Evolutionary conservation across 1,284 basidiomycete genomes (phyloP).

Genomic region (Sporisorium sorghi): DNA sequence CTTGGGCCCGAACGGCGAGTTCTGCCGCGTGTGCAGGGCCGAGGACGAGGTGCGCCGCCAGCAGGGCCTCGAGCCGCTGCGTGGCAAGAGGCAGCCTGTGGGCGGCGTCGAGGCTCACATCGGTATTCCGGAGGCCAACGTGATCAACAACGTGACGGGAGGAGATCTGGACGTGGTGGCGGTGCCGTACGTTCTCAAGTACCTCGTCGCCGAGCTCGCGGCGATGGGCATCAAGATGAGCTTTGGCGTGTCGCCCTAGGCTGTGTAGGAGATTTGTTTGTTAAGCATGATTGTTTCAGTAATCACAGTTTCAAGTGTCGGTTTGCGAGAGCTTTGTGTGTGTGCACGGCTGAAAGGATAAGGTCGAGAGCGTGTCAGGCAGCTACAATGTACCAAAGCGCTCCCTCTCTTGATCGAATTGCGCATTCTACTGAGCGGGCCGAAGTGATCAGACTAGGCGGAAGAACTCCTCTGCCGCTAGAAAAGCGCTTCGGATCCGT

Average conservation of each 20-base stretch:
- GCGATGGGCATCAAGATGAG: constrained; percentile 74
- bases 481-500: too few relatives aligned
- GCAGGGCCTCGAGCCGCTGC: constrained; percentile 40
- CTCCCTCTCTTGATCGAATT: too few relatives aligned
- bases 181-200: constrained; percentile 83
- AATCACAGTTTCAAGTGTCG: not conserved
- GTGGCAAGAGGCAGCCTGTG: constrained; percentile 37
- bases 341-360: too few relatives aligned
- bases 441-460: too few relatives aligned
- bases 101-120: constrained; percentile 50
- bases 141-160: constrained; percentile 49
- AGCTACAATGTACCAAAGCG: too few relatives aligned
- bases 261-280: not conserved
- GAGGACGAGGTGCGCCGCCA: constrained; percentile 46
- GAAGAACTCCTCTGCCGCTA: too few relatives aligned
- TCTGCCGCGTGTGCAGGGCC: constrained; percentile 64
- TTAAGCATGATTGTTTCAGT: not conserved
- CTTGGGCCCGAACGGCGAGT: constrained; percentile 66
- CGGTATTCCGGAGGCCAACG: constrained; percentile 42
- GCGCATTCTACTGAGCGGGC: too few relatives aligned
- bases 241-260: constrained; percentile 51
- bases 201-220: constrained; percentile 74
- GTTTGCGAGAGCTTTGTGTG: too few relatives aligned
- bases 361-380: too few relatives aligned
- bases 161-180: constrained; percentile 72